Evolutionary conservation across 108 stramenopile genomes (phyloP), one percentile per base, ranked within the genome.

Genomic region (Seminavis robusta): DNA sequence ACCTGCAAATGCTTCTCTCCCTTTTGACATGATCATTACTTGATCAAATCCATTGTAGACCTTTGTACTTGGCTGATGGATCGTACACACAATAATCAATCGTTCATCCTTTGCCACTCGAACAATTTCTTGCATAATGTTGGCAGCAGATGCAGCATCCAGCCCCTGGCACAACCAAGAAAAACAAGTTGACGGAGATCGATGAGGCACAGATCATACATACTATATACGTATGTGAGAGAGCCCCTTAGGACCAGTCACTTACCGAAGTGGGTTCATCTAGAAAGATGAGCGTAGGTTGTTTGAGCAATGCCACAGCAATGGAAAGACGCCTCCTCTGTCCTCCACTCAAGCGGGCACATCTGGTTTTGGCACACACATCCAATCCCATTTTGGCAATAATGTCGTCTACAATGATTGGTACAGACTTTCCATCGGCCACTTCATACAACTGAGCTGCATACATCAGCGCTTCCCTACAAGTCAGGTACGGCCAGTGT

Each of bases 301-400:
- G 73, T 54, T 96, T 88, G 55, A 98, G 90, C 33, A 98, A 66
- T 8, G 97, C 95, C 25, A 76, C 37, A 17, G 77, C 83, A 28
- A 84, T 46, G 17, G 67, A 69, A 29, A 71, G 37, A 19, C 69
- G 54, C 4, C 69, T 46, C 33, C 40, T 25, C 38, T 71, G 69
- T 9, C 69, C 69, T 17, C 69, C 69, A 47, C 46, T 49, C 56
- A 71, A 63, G 1, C 69, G 34, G 7, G 54, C 47, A 31, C 49
- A 51, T 13, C 33, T 17, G 15, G 69, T 71, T 21, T 69, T 53
- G 32, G 61, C 68, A 36, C 68, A 69, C 9, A 45, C 50, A 7
- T 69, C 52, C 19, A 69, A 26, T 27, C 68, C 68, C 68, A 69
- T 69, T 48, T 69, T 69, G 20, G 23, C 26, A 34, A 69, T 47